Base-by-base conservation (phyloP, 768 basidiomycete genomes). In the Scleroderma bovista region DNA sequence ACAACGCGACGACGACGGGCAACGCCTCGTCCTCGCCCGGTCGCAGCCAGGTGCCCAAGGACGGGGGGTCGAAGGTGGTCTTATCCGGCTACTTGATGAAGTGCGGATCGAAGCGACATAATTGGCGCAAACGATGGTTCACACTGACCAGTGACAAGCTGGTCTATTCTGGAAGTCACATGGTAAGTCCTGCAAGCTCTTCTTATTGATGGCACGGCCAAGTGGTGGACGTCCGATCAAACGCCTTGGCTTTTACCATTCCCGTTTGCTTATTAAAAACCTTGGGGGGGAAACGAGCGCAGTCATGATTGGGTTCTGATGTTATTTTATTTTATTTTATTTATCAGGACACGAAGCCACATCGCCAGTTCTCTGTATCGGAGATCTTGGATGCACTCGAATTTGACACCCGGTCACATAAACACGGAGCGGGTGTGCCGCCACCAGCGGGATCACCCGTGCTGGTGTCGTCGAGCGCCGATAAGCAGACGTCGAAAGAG, bases 81-180 rank as follows among this genome's bases (percentile, higher is more conserved):
- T 64, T 95, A 4, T 82, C 83, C 17, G 93, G 93, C 2, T 99
- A 98, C 67, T 74, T 99, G 53, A 93, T 94, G 88, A 98, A 98
- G 63, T 93, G 92, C 66, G 93, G 92, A 23, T 85, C 86, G 39
- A 92, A 94, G 57, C 80, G 95, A 61, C 86, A 88, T 59, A 90
- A 83, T 57, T 99, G 96, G 96, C 79, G 93, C 50, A 98, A 99
- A 69, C 73, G 96, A 24, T 98, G 94, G 95, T 98, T 99, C 60
- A 84, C 90, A 33, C 73, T 99, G n/a, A 92, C 85, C 34, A 83
- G 84, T 34, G 90, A 93, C 60, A 88, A 84, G 62, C 70, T 99
- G 47, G 71, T 91, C 32, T 99, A 99, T 71, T 85, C 83, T 10
- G 83, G 83, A 44, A 93, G 87, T 64, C 96, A 99, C 72, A 98